Conservation (phyloP, 805 yeast species). For the Ogataea paraovalis region DNA sequence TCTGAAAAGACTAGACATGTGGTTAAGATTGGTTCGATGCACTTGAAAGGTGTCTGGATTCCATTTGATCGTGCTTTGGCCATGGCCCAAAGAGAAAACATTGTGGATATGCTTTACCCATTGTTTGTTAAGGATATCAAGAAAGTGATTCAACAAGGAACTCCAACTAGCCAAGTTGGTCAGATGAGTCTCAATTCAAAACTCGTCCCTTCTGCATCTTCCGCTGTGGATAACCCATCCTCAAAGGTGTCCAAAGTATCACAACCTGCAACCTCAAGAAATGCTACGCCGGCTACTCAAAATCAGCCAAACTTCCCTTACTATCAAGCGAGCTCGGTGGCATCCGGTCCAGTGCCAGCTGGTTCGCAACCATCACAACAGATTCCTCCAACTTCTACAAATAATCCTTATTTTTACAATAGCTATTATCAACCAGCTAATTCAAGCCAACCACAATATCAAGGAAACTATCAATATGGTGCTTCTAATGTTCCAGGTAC, state of each 20-base stretch:
- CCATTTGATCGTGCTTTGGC: conserved; percentile 66
- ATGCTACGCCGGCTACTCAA: conserved; percentile 5
- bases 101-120: conserved; percentile 51
- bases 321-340: conserved; percentile 8
- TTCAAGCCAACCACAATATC: conserved; percentile 15
- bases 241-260: background rate
- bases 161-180: conserved; percentile 25
- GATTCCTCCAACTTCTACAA: conserved; percentile 9
- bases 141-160: conserved; percentile 31
- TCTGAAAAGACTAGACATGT: conserved; percentile 61
- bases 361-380: conserved; percentile 6
- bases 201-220: conserved; percentile 6
- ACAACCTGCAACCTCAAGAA: background rate
- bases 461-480: conserved; percentile 15
- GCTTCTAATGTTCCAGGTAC: conserved; percentile 6
- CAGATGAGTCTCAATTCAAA: conserved; percentile 18
- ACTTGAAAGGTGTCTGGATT: conserved; percentile 68
- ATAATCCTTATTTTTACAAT: conserved; percentile 10
- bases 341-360: background rate
- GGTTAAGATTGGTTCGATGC: conserved; percentile 70
- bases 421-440: conserved; percentile 12
- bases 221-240: background rate
- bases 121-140: conserved; percentile 60
- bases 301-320: conserved; percentile 12
- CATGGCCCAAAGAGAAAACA: conserved; percentile 61